Evolutionary conservation across 768 basidiomycete genomes (phyloP), one percentile per base, ranked within the genome.

Genomic region (Infundibulicybe gibba): DNA sequence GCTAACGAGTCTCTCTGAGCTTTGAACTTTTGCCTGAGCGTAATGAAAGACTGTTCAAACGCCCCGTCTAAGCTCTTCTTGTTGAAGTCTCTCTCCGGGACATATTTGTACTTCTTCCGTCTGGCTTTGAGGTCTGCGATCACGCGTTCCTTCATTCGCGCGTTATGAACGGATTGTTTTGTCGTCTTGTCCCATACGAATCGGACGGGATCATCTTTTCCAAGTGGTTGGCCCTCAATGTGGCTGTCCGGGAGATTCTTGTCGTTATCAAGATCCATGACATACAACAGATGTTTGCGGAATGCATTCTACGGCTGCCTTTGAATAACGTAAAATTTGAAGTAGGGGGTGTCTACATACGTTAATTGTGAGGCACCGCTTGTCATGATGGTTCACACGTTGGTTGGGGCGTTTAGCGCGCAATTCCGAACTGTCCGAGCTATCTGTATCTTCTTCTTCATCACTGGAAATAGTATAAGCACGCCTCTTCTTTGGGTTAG

Each of bases 111-210:
- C 45, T 74, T 47, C 21, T 63, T 66, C 8, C 81, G 74, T 20
- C 77, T 76, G 11, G 72, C 66, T 45, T 75, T 81, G 48, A 90
- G 63, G 57, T 88, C 83, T 6, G 68, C 67, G 16, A 88, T 58
- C 6, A 87, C 61, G 8, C 81, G 79, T 13, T 70, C 63, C 65
- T 84, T 88, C 86, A 88, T 88, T 12, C 76, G 74, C 9, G 73
- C 69, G 49, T 90, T 90, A 55, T 88, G 87, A 15, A 80, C 74
- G 1, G 86, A 89, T 54, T 88, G 84, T 49, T 81, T 85, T 10
- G 77, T 70, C 2, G 87, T 90, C 60, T 86, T 87, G 50, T 84
- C 80, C 87, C 87, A 90, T 3, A 87, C 81, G 52, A 89, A 89
- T 15, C 87, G 81, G 12, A 89, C 70, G 1, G 85, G 77, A n/a